Evolutionary conservation across 345 rosid species (phyloP).

Genomic region (Brassica carinata): DNA sequence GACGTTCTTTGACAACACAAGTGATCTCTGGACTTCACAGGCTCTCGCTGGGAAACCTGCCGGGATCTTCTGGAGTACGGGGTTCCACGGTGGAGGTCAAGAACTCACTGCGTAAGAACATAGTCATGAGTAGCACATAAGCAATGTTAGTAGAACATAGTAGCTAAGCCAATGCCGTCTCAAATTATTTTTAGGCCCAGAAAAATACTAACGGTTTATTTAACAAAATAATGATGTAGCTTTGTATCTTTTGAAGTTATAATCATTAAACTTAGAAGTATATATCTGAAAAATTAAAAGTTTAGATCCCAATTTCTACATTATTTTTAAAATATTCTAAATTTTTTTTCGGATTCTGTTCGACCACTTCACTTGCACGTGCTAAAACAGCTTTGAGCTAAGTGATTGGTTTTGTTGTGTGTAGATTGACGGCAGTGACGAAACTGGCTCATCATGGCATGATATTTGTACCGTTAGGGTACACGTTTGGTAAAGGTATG

Average conservation of each 20-base stretch:
- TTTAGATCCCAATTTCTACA: too few species aligned
- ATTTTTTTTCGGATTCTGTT: too few species aligned
- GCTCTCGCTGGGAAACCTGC: conserved; percentile 97
- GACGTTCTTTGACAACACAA: conserved; percentile 89
- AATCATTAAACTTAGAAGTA: too few species aligned
- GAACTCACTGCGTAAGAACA: conserved; percentile 91
- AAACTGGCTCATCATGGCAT: conserved; percentile 89
- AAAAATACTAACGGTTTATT: too few species aligned
- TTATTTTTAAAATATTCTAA: too few species aligned
- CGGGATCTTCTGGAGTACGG: conserved; percentile 97
- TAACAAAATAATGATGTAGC: too few species aligned
- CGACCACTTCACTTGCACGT: too few species aligned
- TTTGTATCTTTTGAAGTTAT: too few species aligned
- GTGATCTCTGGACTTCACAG: conserved; percentile 67
- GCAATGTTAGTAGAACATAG: background rate
- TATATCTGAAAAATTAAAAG: too few species aligned
- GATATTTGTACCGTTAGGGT: conserved; percentile 88
- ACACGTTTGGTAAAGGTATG: conserved; percentile 85
- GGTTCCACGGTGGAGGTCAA: conserved; percentile 95
- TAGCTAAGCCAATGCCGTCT: too few species aligned
- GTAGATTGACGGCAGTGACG: conserved; percentile 83
- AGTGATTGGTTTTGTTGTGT: conserved; percentile 5
- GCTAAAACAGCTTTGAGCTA: too few species aligned
- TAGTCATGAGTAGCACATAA: background rate
- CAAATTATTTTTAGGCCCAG: too few species aligned